Percentiles rank a stretch among this genome's conserved stretches.
These are phyloP conservation scores for Bruguiera parviflora DNA, from an alignment of 345 rosid species.

Conservation along the genomic window DNA sequence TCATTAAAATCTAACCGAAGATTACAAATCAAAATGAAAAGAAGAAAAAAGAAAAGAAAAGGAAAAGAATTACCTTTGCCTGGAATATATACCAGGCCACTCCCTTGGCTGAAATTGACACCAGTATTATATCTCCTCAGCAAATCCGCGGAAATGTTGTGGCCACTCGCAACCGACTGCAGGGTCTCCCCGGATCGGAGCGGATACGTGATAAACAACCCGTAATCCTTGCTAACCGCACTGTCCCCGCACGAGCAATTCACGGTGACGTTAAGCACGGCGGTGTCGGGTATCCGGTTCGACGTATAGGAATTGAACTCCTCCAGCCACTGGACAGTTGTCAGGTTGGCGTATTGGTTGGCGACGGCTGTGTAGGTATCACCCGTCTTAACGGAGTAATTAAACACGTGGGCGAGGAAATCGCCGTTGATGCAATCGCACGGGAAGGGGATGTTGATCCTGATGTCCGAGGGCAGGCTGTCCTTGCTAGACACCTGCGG, in stretches of 20 bases:
- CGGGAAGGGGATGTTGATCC: slow-evolving; percentile 63
- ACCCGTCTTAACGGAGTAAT: slow-evolving; percentile 5
- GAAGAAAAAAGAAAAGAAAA: too few relatives aligned
- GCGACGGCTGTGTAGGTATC: slow-evolving; percentile 42
- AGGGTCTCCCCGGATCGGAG: slow-evolving; percentile 56
- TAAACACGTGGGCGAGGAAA: slow-evolving; percentile 51
- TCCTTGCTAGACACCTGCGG: slow-evolving; percentile 35
- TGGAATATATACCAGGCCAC: too few relatives aligned
- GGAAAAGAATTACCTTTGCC: slow-evolving; percentile 44
- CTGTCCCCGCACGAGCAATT: slow-evolving; percentile 71
- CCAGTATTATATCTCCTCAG: slow-evolving; percentile 56
- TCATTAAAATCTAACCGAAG: too few relatives aligned
- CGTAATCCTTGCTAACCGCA: slow-evolving; percentile 44
- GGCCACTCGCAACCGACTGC: slow-evolving; percentile 32
- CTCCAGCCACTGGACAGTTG: slow-evolving; percentile 36
- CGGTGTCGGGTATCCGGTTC: slow-evolving; percentile 33
- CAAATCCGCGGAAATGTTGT: slow-evolving; percentile 35
- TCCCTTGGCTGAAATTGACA: slow-evolving; percentile 25
- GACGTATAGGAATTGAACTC: slow-evolving; percentile 28
- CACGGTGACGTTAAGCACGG: slow-evolving; percentile 50
- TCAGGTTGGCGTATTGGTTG: slow-evolving; percentile 35
- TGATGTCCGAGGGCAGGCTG: slow-evolving; percentile 15
- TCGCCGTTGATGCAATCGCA: slow-evolving; percentile 55
- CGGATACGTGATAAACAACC: slow-evolving; percentile 66
- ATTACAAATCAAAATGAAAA: too few relatives aligned